phyloP scores from a whole-genome alignment of 169 alveolate genomes.

The Cyclospora cayetanensis region DNA sequence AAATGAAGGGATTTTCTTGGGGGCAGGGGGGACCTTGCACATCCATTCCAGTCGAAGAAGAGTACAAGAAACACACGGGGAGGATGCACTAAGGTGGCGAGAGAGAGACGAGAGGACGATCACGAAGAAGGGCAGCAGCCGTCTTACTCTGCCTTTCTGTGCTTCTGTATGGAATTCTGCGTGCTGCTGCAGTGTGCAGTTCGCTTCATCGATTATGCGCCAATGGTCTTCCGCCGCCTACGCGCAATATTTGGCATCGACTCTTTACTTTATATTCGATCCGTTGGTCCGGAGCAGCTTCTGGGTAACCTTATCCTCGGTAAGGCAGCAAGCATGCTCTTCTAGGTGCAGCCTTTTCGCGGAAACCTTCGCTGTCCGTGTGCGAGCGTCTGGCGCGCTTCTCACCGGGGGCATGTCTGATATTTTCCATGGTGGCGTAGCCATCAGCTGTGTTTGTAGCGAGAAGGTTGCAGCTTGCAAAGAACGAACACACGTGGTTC shows the following conservation, averaged over 20 bases:
- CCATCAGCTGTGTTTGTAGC: too few relatives aligned
- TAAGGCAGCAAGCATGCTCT: too few relatives aligned
- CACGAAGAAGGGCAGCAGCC: neutral
- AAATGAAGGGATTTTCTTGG: neutral
- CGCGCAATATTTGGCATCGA: constrained; percentile 90
- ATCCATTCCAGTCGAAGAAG: neutral
- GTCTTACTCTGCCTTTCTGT: neutral
- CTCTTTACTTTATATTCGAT: constrained; percentile 92
- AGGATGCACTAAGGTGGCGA: neutral
- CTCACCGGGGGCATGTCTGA: too few relatives aligned
- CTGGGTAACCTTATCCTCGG: constrained; percentile 75
- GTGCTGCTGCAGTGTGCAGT: constrained; percentile 63
- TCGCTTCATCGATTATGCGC: constrained; percentile 94
- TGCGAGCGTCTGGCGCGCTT: neutral
- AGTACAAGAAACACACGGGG: neutral
- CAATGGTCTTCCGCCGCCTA: constrained; percentile 94
- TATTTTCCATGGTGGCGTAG: too few relatives aligned
- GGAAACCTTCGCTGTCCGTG: neutral
- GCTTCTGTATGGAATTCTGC: neutral
- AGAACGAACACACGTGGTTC: too few relatives aligned
- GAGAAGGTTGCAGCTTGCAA: too few relatives aligned
- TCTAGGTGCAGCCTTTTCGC: neutral
- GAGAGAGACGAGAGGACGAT: neutral
- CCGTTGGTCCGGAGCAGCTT: constrained; percentile 97
- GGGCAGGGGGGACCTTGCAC: neutral